Conservation (phyloP, 2,329 filamentous ascomycete genomes). For the Monosporascus sp. region DNA sequence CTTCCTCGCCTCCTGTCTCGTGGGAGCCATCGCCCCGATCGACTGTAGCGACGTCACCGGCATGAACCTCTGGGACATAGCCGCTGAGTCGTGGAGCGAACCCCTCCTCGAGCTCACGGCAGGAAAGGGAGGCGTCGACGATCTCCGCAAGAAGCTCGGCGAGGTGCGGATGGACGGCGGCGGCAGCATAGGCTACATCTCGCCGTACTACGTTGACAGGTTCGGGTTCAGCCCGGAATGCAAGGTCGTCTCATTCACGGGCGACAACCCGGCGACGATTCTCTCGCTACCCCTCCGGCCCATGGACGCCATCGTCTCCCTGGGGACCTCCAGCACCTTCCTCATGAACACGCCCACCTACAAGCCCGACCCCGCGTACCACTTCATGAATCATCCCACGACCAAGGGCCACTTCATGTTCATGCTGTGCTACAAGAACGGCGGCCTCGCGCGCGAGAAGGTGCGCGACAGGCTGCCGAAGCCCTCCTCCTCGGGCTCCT, state of each 20-base stretch:
- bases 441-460: constrained; percentile 84
- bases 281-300: constrained; percentile 81
- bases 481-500: constrained; percentile 39
- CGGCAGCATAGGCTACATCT: constrained; percentile 67
- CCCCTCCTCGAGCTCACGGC: constrained; percentile 70
- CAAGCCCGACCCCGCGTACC: constrained; percentile 82
- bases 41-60: constrained; percentile 94
- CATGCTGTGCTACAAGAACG: constrained; percentile 99
- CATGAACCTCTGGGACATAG: constrained; percentile 95
- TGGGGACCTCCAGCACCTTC: constrained; percentile 95
- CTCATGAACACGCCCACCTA: constrained; percentile 94
- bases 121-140: constrained; percentile 50
- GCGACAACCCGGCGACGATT: constrained; percentile 94
- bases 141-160: constrained; percentile 74
- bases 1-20: constrained; percentile 85
- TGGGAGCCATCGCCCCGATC: constrained; percentile 79
- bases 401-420: constrained; percentile 95
- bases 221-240: constrained; percentile 75
- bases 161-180: constrained; percentile 76
- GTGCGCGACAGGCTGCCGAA: constrained; percentile 75
- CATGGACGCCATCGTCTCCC: constrained; percentile 86
- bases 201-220: constrained; percentile 69
- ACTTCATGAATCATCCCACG: constrained; percentile 98
- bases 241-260: constrained; percentile 79
- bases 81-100: constrained; percentile 66